A percentile compares a stretch with the other conserved stretches of the same genome.
phyloP scores from a whole-genome alignment of 441 rosid genomes.

The Brassica balearica region DNA sequence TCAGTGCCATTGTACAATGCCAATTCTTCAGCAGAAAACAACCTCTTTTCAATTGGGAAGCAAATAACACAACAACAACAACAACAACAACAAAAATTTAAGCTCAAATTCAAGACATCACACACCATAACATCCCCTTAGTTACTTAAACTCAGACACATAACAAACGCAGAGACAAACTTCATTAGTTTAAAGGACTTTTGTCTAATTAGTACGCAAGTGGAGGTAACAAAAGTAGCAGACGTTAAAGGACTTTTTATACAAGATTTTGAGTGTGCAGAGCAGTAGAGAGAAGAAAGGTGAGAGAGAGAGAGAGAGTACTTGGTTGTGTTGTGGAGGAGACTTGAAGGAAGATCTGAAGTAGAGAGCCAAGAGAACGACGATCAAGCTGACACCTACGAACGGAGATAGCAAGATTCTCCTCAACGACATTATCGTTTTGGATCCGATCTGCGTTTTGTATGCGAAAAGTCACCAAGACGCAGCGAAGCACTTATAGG shows the following conservation, averaged over 20 bases:
- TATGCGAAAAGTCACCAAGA: background rate
- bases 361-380: constrained; percentile 54
- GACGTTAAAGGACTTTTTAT: background rate
- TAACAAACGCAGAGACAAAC: background rate
- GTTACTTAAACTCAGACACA: background rate
- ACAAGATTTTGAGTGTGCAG: background rate
- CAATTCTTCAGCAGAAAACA: constrained; percentile 73
- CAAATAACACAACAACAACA: constrained; percentile 7
- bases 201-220: background rate
- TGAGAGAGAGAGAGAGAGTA: constrained; percentile 26
- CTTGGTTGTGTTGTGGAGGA: constrained; percentile 45
- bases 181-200: background rate
- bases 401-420: constrained; percentile 47
- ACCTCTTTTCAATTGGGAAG: constrained; percentile 47
- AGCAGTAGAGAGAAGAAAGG: background rate
- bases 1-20: constrained; percentile 81
- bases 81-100: background rate
- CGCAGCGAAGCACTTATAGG: background rate
- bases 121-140: background rate
- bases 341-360: constrained; percentile 48
- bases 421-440: constrained; percentile 39
- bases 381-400: constrained; percentile 47
- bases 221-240: background rate
- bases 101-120: constrained; percentile 7
- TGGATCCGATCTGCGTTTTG: constrained; percentile 30